These are phyloP conservation scores for Scolecobasidium constrictum DNA, from an alignment of 2,329 filamentous ascomycete genomes.

Conservation along the genomic window DNA sequence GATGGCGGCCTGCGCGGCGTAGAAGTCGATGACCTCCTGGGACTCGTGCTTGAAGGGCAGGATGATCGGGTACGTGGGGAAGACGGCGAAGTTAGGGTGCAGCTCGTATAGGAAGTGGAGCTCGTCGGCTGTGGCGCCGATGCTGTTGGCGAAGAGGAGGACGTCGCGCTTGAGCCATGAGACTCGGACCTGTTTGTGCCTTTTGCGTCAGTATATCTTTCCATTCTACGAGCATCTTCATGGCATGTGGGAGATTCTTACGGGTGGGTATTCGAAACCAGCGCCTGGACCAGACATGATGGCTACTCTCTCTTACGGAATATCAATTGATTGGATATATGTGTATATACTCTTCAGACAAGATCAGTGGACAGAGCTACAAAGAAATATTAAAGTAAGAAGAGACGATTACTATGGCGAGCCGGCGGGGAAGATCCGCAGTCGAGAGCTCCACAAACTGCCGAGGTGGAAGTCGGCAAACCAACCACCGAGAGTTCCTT, in stretches of 20 bases:
- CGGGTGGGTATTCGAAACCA: conserved; percentile 69
- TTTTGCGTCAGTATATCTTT: conserved; percentile 4
- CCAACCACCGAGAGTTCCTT: too few relatives aligned
- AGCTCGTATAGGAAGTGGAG: conserved; percentile 90
- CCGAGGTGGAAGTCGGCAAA: too few relatives aligned
- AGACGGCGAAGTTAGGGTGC: conserved; percentile 74
- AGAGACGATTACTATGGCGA: too few relatives aligned
- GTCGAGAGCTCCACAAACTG: too few relatives aligned
- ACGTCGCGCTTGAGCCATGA: conserved; percentile 77
- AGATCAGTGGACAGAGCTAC: too few relatives aligned
- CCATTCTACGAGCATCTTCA: too few relatives aligned
- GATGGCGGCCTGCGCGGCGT: conserved; percentile 53
- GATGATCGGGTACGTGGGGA: conserved; percentile 79
- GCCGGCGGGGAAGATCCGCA: too few relatives aligned
- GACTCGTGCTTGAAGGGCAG: conserved; percentile 71
- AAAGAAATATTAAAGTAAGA: too few relatives aligned
- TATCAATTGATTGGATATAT: too few relatives aligned
- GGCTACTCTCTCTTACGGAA: too few relatives aligned
- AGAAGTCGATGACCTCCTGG: conserved; percentile 76
- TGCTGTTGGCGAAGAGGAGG: conserved; percentile 81
- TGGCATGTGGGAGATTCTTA: too few relatives aligned
- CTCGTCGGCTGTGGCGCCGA: conserved; percentile 76
- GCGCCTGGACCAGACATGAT: conserved; percentile 37
- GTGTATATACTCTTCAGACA: too few relatives aligned
- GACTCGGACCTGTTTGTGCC: not conserved